Conservation (phyloP, 495 filamentous ascomycete species). For the Neurospora sp. region DNA sequence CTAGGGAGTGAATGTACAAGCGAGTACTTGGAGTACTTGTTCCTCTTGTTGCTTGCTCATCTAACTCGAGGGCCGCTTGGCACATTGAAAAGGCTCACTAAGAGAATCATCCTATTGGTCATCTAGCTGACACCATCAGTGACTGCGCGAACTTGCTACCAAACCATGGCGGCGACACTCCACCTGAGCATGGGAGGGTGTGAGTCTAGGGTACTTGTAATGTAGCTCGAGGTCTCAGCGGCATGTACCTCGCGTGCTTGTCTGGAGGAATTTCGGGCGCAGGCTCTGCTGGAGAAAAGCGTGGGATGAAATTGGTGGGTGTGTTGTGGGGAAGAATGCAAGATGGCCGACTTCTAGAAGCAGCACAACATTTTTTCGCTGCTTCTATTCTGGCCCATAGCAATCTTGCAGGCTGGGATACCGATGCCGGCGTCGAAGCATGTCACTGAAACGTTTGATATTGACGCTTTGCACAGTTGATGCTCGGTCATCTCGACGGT, state of each 20-base stretch:
- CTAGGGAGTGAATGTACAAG: background rate
- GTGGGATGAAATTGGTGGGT: conserved; percentile 15
- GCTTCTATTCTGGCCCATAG: background rate
- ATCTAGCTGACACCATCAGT: background rate
- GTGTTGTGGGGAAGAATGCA: conserved; percentile 8
- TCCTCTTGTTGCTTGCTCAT: background rate
- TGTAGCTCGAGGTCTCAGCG: conserved; percentile 10
- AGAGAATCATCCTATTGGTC: conserved; percentile 20
- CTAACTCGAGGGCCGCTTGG: conserved; percentile 2
- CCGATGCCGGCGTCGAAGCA: background rate
- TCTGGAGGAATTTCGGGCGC: conserved; percentile 17
- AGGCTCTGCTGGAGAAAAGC: conserved; percentile 12
- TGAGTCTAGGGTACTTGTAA: conserved; percentile 3
- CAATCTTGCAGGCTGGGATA: background rate
- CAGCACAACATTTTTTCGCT: background rate
- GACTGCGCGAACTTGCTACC: conserved; percentile 3
- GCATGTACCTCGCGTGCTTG: conserved; percentile 2
- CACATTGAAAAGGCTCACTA: conserved; percentile 17
- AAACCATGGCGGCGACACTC: conserved; percentile 17
- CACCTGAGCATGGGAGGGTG: conserved; percentile 10
- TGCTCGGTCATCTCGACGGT: background rate
- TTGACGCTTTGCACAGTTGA: background rate
- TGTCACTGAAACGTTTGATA: background rate
- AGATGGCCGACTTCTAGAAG: background rate
- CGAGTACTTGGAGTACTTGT: background rate